Evolutionary conservation across 2,329 filamentous ascomycete genomes (phyloP), one percentile per base, ranked within the genome.

Genomic region (Bipolaris cookei): DNA sequence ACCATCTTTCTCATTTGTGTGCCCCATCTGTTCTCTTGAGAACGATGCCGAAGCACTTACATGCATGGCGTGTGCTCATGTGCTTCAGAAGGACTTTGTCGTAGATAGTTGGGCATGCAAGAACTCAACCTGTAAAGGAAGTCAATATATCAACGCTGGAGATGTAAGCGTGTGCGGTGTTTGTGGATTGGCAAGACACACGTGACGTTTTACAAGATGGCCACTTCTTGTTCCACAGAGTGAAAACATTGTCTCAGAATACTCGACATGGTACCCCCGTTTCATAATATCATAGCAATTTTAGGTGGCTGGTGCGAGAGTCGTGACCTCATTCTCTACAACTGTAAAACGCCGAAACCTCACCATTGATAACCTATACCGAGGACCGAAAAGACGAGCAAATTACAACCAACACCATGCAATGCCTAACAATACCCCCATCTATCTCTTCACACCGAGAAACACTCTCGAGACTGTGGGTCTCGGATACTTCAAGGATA

Each of bases 121-220:
- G 41, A 85, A 82, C 62, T 69, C 73, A 3, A 63, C 77, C 2
- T 94, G 90, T 70, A 76, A 76, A 57, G 80, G 77, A 11, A 84
- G 81, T 43, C 58, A 67, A 18, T 94, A 91, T 71, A 69, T 88
- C 50, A 94, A 93, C 68, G 82, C 88, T 10, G 85, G 83, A 1
- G 90, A 93, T 72, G 86, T 82, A 61, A 88, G 87, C 6, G 72
- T 87, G 0, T 94, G 90, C 71, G 89, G 90, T 3, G 75, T 90
- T 4, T 94, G 90, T 70, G 88, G 87, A 14, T 43, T 44, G 14
- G 43, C 56, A 11, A 63, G 46, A 38, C 28, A 20, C 1, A 32
- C 5, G 25, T 45, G 16, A 45, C 16, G 4, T 10, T 16, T 18
- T 38, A 6, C 8, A 38, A 38, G 7, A 11, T 18, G 37, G 11